Evolutionary conservation across 495 filamentous ascomycete species (phyloP).

Genomic region (Aspergillus biplanus): DNA sequence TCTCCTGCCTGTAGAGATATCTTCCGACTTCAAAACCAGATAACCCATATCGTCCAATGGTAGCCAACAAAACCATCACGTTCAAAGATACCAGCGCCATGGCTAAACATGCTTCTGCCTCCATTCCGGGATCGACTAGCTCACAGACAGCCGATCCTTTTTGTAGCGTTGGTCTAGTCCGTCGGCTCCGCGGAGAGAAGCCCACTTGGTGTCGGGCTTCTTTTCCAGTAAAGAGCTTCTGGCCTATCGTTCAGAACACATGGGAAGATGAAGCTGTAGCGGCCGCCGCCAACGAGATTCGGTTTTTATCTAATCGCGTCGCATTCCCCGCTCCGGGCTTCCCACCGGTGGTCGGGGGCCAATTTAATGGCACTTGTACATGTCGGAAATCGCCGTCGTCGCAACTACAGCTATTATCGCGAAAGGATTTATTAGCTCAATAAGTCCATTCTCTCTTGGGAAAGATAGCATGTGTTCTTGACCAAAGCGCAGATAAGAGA

Average conservation of each 20-base stretch:
- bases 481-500: not conserved
- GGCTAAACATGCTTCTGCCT: not conserved
- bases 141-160: not conserved
- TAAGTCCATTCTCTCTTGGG: not conserved
- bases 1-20: not conserved
- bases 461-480: slow-evolving; percentile 7
- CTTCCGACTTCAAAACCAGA: not conserved
- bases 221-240: not conserved
- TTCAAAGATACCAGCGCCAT: not conserved
- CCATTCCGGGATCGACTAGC: not conserved
- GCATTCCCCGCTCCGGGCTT: slow-evolving; percentile 5
- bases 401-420: not conserved
- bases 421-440: slow-evolving; percentile 7
- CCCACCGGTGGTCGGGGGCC: not conserved
- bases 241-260: not conserved
- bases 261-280: not conserved
- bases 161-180: not conserved
- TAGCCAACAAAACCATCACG: not conserved
- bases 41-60: slow-evolving; percentile 1
- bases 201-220: not conserved
- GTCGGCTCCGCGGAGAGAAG: not conserved
- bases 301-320: not conserved
- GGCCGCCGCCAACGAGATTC: not conserved
- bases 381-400: not conserved
- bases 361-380: not conserved